Percentiles rank a stretch among this genome's conserved stretches.
phyloP scores from a whole-genome alignment of 257 asterid species.

The Capsicum rhomboideum region DNA sequence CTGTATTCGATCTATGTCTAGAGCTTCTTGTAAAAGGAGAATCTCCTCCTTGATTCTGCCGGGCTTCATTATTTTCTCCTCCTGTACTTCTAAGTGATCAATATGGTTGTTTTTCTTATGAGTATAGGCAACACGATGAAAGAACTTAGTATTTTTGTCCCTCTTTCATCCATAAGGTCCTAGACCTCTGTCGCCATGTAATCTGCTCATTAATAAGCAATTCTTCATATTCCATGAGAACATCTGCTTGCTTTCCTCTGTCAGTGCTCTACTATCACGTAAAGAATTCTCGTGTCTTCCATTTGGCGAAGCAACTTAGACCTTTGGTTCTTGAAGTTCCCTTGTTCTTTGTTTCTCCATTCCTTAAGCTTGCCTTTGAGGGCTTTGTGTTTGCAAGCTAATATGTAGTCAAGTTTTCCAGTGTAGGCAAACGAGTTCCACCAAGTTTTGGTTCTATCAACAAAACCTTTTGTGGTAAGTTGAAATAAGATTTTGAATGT shows the following conservation, averaged over 20 bases:
- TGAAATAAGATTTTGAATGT: not conserved
- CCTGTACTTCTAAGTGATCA: not conserved
- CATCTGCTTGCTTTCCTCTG: not conserved
- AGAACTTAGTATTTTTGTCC: not conserved
- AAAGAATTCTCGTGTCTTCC: not conserved
- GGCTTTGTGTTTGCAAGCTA: not conserved
- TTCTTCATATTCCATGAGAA: not conserved
- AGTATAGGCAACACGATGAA: not conserved
- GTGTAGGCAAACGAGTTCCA: not conserved
- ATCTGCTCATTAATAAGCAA: not conserved
- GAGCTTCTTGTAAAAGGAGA: too few species aligned
- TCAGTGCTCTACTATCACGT: not conserved
- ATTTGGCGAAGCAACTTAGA: not conserved
- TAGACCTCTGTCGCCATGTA: not conserved
- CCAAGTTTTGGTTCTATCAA: not conserved
- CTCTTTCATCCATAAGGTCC: not conserved
- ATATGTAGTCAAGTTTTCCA: not conserved
- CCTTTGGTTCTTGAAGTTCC: not conserved
- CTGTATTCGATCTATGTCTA: too few species aligned
- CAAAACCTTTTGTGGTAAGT: not conserved
- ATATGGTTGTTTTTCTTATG: not conserved
- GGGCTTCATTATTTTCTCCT: not conserved
- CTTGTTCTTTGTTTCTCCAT: not conserved
- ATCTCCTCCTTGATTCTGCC: too few species aligned
- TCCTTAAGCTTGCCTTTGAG: not conserved